Conservation (phyloP, 257 asterid genomes). For the Nicotiana obtusifolia region DNA sequence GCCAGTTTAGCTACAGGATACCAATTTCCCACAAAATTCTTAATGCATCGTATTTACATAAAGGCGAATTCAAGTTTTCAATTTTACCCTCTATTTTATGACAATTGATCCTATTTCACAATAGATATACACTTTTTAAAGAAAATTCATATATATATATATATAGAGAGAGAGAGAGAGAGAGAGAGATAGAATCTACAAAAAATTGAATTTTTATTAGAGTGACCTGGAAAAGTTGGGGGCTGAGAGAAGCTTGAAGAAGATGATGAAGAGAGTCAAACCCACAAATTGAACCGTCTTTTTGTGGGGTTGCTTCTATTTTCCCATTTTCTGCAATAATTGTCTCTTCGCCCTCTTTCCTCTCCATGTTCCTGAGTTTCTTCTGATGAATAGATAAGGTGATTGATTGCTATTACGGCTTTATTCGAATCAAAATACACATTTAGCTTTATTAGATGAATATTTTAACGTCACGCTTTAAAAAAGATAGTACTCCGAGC, state of each 20-base stretch:
- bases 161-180: too few species aligned
- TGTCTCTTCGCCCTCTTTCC: conserved; percentile 23
- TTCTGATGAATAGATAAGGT: not conserved
- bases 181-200: not conserved
- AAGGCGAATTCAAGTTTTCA: too few species aligned
- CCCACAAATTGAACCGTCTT: conserved; percentile 72
- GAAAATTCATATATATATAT: not conserved
- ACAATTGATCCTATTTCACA: too few species aligned
- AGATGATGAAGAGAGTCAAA: conserved; percentile 82
- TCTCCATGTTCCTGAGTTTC: conserved; percentile 37
- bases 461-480: too few species aligned
- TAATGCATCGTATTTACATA: not conserved
- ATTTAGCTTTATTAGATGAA: not conserved
- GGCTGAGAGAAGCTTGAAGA: conserved; percentile 65
- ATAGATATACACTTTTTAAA: not conserved
- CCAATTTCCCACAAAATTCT: not conserved
- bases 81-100: too few species aligned
- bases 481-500: too few species aligned
- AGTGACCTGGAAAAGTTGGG: conserved; percentile 66
- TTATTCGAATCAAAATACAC: not conserved
- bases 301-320: conserved; percentile 8
- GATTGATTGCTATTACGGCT: not conserved
- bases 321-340: conserved; percentile 29
- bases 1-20: not conserved
- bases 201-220: not conserved